These are phyloP conservation scores for Nemania bipapillata DNA, from an alignment of 2,329 filamentous ascomycete genomes.

Conservation along the genomic window DNA sequence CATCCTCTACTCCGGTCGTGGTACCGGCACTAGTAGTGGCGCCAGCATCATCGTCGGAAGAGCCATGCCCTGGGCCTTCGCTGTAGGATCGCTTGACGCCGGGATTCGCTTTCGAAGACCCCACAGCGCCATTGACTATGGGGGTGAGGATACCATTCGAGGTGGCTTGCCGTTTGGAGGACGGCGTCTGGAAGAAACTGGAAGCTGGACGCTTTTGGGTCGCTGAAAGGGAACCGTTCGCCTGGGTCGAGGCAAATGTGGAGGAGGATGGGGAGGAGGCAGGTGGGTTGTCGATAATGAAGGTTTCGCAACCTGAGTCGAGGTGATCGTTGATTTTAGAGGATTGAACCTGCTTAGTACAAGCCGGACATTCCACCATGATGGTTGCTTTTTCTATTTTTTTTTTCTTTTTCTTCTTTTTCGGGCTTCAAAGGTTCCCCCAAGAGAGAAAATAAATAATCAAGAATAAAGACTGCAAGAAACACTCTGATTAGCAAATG, in stretches of 20 bases:
- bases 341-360: constrained; percentile 76
- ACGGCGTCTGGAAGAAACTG: constrained; percentile 71
- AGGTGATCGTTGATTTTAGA: constrained; percentile 88
- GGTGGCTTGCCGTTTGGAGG: constrained; percentile 64
- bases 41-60: constrained; percentile 42
- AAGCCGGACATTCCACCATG: constrained; percentile 82
- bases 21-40: constrained; percentile 34
- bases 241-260: constrained; percentile 52
- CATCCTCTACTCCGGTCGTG: constrained; percentile 42
- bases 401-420: too few relatives aligned
- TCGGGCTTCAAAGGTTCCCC: too few relatives aligned
- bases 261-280: constrained; percentile 50
- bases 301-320: constrained; percentile 80
- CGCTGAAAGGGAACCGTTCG: constrained; percentile 51
- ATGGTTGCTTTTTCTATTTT: constrained; percentile 29
- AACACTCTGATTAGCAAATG: neutral
- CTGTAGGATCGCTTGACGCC: constrained; percentile 65
- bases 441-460: neutral
- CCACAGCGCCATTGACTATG: constrained; percentile 50
- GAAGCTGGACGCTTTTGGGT: constrained; percentile 67
- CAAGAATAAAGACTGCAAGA: neutral
- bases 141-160: constrained; percentile 51
- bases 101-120: constrained; percentile 49
- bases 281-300: constrained; percentile 66
- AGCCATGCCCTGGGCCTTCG: constrained; percentile 59